These are phyloP conservation scores for Triticum aestivum DNA, from an alignment of 176 grass and related monocot genomes.

Conservation along the genomic window DNA sequence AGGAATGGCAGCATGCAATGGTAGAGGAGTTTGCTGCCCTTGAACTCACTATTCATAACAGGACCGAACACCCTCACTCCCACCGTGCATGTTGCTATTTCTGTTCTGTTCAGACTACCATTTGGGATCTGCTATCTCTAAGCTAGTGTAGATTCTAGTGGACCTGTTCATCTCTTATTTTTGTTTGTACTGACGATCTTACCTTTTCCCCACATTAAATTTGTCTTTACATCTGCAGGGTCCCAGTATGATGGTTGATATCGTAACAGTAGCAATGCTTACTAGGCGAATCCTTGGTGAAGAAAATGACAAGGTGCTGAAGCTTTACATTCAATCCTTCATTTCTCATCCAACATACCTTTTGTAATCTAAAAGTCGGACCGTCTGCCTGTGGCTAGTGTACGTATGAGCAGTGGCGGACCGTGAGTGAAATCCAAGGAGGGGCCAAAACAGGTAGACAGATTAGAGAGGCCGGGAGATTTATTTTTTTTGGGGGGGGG, in stretches of 20 bases:
- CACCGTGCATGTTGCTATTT: not conserved
- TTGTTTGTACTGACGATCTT: not conserved
- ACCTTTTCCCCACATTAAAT: not conserved
- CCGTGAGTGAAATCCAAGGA: too few relatives aligned
- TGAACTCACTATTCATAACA: not conserved
- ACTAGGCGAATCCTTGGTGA: constrained; percentile 78
- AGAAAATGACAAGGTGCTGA: constrained; percentile 80
- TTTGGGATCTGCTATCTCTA: not conserved
- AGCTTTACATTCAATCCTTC: constrained; percentile 24
- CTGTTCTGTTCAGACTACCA: constrained; percentile 30
- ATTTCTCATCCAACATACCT: not conserved
- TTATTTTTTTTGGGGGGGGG: too few relatives aligned
- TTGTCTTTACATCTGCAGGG: constrained; percentile 49
- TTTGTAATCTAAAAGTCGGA: not conserved
- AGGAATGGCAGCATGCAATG: too few relatives aligned
- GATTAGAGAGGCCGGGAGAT: too few relatives aligned
- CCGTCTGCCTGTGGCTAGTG: not conserved
- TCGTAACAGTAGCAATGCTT: constrained; percentile 82
- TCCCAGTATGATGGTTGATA: constrained; percentile 68
- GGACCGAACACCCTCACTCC: not conserved
- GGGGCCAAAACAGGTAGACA: too few relatives aligned
- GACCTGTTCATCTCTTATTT: not conserved
- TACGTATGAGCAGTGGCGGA: not conserved
- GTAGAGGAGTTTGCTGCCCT: too few relatives aligned
- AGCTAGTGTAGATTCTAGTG: constrained; percentile 4